Evolutionary conservation across 768 basidiomycete genomes (phyloP), one percentile per base, ranked within the genome.

Genomic region (Auriscalpium vulgare): DNA sequence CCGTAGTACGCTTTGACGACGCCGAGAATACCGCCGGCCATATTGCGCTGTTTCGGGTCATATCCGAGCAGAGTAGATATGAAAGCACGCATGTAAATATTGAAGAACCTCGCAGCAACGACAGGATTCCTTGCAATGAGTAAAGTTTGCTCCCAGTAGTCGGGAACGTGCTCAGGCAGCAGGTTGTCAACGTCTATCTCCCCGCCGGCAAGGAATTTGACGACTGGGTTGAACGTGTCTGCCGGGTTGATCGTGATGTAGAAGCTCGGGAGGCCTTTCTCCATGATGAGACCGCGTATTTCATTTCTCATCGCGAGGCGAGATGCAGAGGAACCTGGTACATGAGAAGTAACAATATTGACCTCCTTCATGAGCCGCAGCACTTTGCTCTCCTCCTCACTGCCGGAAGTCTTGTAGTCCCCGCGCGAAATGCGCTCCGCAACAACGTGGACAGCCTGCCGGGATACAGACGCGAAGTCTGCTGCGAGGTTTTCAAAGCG

Each of bases 231-330:
- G 43, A 73, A 69, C 0, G 73, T 60, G 54, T 75, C 75, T 16
- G 70, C 69, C 19, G 77, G 77, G 63, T 78, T 78, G 6, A 77
- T 68, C 0, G 76, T 80, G 1, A 80, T 53, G 57, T 67, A 80
- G 29, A 78, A 74, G 23, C 60, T 70, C 5, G 75, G 76, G 1
- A 73, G 10, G 0, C 77, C 75, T n/a, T 68, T 56, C n/a, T 47
- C 47, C 7, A 23, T 23, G 7, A 47, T 47, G 16, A 47, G 47
- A 1, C 19, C 47, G 1, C 47, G 16, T 8, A 47, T 19, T 23
- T 47, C n/a, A 23, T 47, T 47, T 5, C 47, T 17, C 47, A 47
- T 47, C 5, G 47, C 21, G 16, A 67, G 19, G 37, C 65, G 59
- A 0, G 70, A 56, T 0, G 72, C 63, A 1, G 69, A 49, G 1